A percentile compares a stretch with the other conserved stretches of the same genome.
Evolutionary conservation across 305 asterid genomes (phyloP).

Genomic region (Petunia hybrid): DNA sequence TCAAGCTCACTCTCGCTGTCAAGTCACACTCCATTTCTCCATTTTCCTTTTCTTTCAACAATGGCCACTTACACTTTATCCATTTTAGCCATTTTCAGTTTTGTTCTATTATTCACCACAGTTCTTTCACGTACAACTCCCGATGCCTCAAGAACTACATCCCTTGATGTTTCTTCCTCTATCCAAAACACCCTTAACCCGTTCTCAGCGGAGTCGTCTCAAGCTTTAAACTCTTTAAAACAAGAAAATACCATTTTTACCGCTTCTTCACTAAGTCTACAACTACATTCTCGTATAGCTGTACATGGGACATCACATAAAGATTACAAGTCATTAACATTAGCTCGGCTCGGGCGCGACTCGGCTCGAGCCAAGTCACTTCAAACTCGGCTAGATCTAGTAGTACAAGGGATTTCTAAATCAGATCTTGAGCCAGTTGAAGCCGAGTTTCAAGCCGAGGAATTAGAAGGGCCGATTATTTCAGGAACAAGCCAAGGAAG

Average conservation of each 20-base stretch:
- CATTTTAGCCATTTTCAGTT: conserved; percentile 15
- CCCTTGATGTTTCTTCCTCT: conserved; percentile 61
- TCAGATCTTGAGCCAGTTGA: conserved; percentile 83
- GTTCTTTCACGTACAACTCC: conserved; percentile 56
- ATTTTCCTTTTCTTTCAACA: conserved; percentile 10
- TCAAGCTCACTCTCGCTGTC: background rate
- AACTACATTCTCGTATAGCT: conserved; percentile 73
- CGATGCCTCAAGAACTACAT: conserved; percentile 38
- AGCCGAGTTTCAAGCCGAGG: conserved; percentile 55
- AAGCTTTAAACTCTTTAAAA: conserved; percentile 43
- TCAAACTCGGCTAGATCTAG: conserved; percentile 81
- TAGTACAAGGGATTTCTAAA: conserved; percentile 46
- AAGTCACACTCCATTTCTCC: background rate
- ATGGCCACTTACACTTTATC: conserved; percentile 40
- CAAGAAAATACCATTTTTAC: conserved; percentile 34
- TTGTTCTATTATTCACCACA: conserved; percentile 35
- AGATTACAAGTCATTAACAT: conserved; percentile 62
- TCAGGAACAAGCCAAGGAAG: conserved; percentile 95
- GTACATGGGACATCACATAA: conserved; percentile 51
- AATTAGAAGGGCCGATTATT: conserved; percentile 67
- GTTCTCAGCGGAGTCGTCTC: conserved; percentile 43
- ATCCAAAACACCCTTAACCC: conserved; percentile 53
- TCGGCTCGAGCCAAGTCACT: conserved; percentile 73
- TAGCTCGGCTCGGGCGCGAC: conserved; percentile 79
- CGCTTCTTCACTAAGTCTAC: conserved; percentile 47